Conservation (phyloP, 1,139 yeast species). For the Blastobotrys malaysiensis region DNA sequence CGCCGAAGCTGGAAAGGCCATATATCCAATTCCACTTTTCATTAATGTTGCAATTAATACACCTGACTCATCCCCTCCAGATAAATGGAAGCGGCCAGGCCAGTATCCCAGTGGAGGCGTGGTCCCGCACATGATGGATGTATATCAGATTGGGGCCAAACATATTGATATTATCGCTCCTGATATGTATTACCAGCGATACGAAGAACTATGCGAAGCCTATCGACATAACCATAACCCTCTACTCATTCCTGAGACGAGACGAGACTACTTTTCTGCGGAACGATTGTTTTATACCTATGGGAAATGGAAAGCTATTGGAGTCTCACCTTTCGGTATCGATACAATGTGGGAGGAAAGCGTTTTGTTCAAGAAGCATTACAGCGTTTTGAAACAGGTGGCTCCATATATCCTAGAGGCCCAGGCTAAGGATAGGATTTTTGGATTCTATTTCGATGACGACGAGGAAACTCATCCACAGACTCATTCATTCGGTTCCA, state of each 20-base stretch:
- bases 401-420: slow-evolving; percentile 10
- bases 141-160: not conserved
- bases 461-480: slow-evolving; percentile 1
- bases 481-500: not conserved
- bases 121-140: not conserved
- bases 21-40: not conserved
- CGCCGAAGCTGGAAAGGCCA: not conserved
- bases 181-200: not conserved
- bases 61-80: not conserved
- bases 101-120: not conserved
- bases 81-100: not conserved
- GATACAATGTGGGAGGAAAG: slow-evolving; percentile 12
- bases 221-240: not conserved
- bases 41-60: not conserved
- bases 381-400: slow-evolving; percentile 8
- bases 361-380: slow-evolving; percentile 9
- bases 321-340: slow-evolving; percentile 14
- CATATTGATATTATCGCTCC: not conserved
- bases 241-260: slow-evolving; percentile 11
- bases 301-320: slow-evolving; percentile 13
- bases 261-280: slow-evolving; percentile 12
- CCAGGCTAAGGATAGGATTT: slow-evolving; percentile 8
- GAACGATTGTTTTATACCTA: slow-evolving; percentile 11
- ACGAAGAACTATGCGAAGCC: not conserved
- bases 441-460: slow-evolving; percentile 13